A percentile compares a stretch with the other conserved stretches of the same genome.
Evolutionary conservation across 305 asterid genomes (phyloP).

Genomic region (Solanum hybrid): DNA sequence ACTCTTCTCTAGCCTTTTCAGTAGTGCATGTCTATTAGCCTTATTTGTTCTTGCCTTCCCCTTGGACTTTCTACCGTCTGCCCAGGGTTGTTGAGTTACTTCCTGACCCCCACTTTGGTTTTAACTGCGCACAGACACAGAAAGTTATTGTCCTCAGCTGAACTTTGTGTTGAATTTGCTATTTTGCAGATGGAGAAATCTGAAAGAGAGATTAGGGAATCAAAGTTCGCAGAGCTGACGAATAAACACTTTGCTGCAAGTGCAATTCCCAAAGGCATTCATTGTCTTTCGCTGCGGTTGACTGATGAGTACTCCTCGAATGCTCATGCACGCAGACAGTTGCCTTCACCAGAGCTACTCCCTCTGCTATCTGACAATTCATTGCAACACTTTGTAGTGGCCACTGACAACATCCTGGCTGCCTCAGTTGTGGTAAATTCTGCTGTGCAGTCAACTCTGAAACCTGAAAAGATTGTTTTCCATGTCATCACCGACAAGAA

Average conservation of each 20-base stretch:
- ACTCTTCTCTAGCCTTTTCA: neutral
- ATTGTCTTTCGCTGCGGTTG: conserved; percentile 79
- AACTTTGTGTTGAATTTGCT: conserved; percentile 3
- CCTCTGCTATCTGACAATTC: conserved; percentile 90
- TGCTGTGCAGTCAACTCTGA: conserved; percentile 65
- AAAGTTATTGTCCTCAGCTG: neutral
- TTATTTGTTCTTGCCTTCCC: neutral
- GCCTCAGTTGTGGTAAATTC: conserved; percentile 91
- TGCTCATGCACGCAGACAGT: conserved; percentile 95
- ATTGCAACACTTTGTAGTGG: conserved; percentile 77
- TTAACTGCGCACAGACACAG: neutral
- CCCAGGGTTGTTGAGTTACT: neutral
- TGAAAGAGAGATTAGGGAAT: conserved; percentile 80
- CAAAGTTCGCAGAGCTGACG: conserved; percentile 80
- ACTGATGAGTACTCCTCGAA: conserved; percentile 97
- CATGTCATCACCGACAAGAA: conserved; percentile 98
- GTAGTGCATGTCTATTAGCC: neutral
- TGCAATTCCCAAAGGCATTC: conserved; percentile 86
- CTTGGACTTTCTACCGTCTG: neutral
- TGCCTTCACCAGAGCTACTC: conserved; percentile 96
- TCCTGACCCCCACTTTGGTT: neutral
- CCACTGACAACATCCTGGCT: conserved; percentile 95
- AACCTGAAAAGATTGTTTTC: conserved; percentile 78
- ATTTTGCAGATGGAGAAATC: conserved; percentile 75
- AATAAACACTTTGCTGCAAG: conserved; percentile 97